Base-by-base conservation (phyloP, 768 basidiomycete species). In the Leccinum olivaceopallidum region DNA sequence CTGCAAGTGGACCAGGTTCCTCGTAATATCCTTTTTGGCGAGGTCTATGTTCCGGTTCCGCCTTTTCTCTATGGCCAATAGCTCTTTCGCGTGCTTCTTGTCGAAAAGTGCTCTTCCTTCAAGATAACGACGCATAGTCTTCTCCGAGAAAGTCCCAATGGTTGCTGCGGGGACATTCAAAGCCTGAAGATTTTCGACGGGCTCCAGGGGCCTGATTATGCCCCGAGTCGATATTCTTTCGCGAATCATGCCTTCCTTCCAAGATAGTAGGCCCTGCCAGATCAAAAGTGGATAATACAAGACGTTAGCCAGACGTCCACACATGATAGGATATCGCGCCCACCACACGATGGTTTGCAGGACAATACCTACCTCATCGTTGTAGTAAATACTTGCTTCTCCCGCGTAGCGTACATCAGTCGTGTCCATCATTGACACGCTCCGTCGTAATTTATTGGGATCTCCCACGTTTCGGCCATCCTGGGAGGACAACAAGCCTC, bases 141-240 rank as follows among this genome's bases (percentile, higher is more conserved):
- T 83, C 77, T 95, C 94, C 24, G 91, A 89, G 48, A 96, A 76
- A 28, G 78, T 78, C 5, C 94, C 95, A 30, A 98, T 79, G 50
- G 84, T 77, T 44, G 89, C 85, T 1, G 76, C 69, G 0, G 90
- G 84, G 16, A 95, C 74, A 32, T 79, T 79, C 59, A 95, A 79
- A 5, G 87, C 91, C 14, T 77, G 75, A 0, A 98, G 78, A 53
- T 90, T 85, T 14, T 73, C 68, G 65, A 87, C 84, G 0, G 37
- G 26, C 64, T 98, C 95, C 37, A 99, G 76, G 0, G 90, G 80
- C 18, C 95, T 85, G n/a, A 94, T 78, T n/a, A 87, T 73, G 7
- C 97, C 97, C 10, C 81, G 82, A 1, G 87, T 90, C 2, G 90
- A 88, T 28, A 98, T 86, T 20, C 97, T 83, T 74, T 98, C 96